Conservation (phyloP, 495 filamentous ascomycete species). For the Hypoxylon crocopeplum region DNA sequence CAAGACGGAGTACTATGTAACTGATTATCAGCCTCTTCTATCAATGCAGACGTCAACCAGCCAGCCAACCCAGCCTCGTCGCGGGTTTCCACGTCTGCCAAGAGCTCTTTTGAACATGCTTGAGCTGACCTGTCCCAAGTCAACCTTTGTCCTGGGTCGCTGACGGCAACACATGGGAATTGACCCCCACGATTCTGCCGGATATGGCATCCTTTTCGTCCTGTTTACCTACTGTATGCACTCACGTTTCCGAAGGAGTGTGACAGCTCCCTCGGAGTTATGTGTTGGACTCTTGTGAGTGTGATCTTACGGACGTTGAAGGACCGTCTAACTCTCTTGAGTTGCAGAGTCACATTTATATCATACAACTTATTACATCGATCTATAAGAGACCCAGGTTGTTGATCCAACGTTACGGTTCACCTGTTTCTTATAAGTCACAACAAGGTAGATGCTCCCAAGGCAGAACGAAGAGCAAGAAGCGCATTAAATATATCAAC, state of each 20-base stretch:
- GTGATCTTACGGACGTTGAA: too few relatives aligned
- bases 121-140: neutral
- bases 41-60: neutral
- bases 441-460: too few relatives aligned
- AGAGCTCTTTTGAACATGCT: neutral
- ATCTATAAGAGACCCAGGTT: neutral
- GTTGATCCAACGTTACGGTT: slow-evolving; percentile 15
- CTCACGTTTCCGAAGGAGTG: neutral
- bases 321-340: neutral
- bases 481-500: neutral
- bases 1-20: too few relatives aligned
- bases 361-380: neutral
- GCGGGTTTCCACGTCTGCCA: slow-evolving; percentile 5
- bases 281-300: too few relatives aligned
- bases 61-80: slow-evolving; percentile 18
- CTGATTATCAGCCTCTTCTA: too few relatives aligned
- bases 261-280: too few relatives aligned
- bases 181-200: slow-evolving; percentile 23
- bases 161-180: neutral
- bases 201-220: slow-evolving; percentile 30
- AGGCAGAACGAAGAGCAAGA: neutral
- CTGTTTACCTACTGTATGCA: neutral
- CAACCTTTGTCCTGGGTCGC: neutral
- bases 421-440: too few relatives aligned
- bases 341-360: slow-evolving; percentile 9